Percentiles rank a stretch among this genome's conserved stretches.
Evolutionary conservation across 345 rosid genomes (phyloP).

Genomic region (Iberis pinnata): DNA sequence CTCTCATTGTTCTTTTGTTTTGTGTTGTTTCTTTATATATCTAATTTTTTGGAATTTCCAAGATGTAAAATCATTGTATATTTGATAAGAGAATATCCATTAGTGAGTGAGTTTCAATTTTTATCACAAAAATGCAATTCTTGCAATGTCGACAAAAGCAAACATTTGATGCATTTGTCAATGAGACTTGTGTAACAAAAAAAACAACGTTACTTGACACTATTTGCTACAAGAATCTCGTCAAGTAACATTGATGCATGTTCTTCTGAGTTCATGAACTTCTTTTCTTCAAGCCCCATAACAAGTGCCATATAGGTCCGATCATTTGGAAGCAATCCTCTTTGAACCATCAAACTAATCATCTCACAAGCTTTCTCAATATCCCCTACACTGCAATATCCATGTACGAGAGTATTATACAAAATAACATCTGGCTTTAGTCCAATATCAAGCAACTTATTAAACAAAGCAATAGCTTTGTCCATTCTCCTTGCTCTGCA

Average conservation of each 20-base stretch:
- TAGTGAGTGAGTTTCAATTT: background rate
- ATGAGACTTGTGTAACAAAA: too few relatives aligned
- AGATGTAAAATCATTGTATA: constrained; percentile 52
- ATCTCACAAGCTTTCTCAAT: constrained; percentile 36
- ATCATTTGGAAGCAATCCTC: constrained; percentile 37
- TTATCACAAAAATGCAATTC: too few relatives aligned
- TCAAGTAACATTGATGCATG: constrained; percentile 36
- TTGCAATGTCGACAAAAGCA: too few relatives aligned
- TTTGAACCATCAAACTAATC: constrained; percentile 39
- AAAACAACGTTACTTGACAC: constrained; percentile 1
- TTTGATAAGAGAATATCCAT: constrained; percentile 30
- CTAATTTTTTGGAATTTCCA: background rate
- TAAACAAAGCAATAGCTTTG: constrained; percentile 37
- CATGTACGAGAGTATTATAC: constrained; percentile 45
- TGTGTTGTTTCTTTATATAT: constrained; percentile 6
- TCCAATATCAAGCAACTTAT: constrained; percentile 40
- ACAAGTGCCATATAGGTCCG: constrained; percentile 36
- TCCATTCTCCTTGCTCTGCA: constrained; percentile 38
- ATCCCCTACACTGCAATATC: constrained; percentile 38
- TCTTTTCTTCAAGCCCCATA: constrained; percentile 35
- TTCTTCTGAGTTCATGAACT: constrained; percentile 25
- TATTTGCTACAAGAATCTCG: constrained; percentile 25
- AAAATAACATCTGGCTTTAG: constrained; percentile 39
- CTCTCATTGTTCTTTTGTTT: constrained; percentile 20
- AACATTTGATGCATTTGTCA: too few relatives aligned